phyloP scores from a whole-genome alignment of 2,329 filamentous ascomycete species.

The Hypoxylon sp. region DNA sequence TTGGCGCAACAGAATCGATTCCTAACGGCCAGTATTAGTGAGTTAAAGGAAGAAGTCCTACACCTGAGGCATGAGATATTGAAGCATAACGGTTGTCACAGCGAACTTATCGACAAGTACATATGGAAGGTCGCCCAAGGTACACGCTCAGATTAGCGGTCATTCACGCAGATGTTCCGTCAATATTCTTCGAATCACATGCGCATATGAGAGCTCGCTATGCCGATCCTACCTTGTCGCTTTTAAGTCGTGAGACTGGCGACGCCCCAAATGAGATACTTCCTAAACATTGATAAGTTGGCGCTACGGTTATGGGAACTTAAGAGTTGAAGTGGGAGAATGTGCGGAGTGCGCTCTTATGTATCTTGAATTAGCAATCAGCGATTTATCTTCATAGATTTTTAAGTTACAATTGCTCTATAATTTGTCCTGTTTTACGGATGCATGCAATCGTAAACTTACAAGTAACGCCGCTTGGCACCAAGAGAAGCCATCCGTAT shows the following conservation, averaged over 20 bases:
- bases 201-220: neutral
- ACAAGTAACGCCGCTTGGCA: too few relatives aligned
- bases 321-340: neutral
- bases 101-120: neutral
- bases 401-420: neutral
- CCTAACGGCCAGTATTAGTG: neutral
- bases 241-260: neutral
- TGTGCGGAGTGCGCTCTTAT: neutral
- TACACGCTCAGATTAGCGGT: neutral
- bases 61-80: neutral
- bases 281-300: too few relatives aligned
- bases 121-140: neutral
- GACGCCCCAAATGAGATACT: neutral
- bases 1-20: neutral
- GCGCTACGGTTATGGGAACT: neutral
- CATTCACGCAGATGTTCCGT: neutral
- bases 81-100: neutral
- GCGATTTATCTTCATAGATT: neutral
- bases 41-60: conserved; percentile 4
- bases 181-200: neutral
- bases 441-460: too few relatives aligned
- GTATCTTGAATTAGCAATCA: neutral
- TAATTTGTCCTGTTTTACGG: too few relatives aligned
- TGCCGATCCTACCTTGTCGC: neutral
- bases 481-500: too few relatives aligned